phyloP scores from a whole-genome alignment of 306 rosid species.

The Crotalaria pallida region DNA sequence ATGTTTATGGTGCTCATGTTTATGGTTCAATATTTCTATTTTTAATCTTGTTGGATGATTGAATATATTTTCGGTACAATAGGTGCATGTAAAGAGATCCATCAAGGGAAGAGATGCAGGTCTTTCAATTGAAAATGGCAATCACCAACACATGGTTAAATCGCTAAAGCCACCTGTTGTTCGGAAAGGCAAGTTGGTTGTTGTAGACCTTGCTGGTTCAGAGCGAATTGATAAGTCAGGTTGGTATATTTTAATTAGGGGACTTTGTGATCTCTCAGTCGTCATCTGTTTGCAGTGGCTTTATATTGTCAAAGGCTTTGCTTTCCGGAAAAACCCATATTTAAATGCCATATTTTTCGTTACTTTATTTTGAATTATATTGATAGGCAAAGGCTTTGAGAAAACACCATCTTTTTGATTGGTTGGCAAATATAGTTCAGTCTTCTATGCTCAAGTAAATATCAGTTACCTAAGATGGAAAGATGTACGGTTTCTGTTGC shows the following conservation, averaged over 20 bases:
- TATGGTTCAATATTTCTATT: slow-evolving; percentile 3
- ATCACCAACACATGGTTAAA: slow-evolving; percentile 52
- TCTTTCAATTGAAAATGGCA: slow-evolving; percentile 65
- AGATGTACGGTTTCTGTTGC: slow-evolving; percentile 6
- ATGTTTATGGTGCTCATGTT: slow-evolving; percentile 18
- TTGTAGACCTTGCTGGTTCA: slow-evolving; percentile 99
- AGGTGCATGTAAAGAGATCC: slow-evolving; percentile 82
- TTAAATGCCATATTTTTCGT: neutral
- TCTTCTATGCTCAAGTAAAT: slow-evolving; percentile 7
- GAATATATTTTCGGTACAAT: slow-evolving; percentile 22
- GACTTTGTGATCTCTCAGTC: slow-evolving; percentile 4
- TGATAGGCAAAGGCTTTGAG: slow-evolving; percentile 9
- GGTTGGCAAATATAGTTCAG: slow-evolving; percentile 2
- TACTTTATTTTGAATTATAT: neutral
- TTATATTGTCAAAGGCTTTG: slow-evolving; percentile 10
- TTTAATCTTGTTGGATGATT: slow-evolving; percentile 21
- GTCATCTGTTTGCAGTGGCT: slow-evolving; percentile 8
- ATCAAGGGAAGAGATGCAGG: slow-evolving; percentile 70
- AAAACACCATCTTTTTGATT: neutral
- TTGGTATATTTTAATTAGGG: slow-evolving; percentile 25
- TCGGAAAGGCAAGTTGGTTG: slow-evolving; percentile 85
- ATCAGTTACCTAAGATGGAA: slow-evolving; percentile 2
- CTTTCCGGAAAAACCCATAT: slow-evolving; percentile 9
- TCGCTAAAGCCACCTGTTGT: slow-evolving; percentile 68
- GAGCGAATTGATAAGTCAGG: slow-evolving; percentile 98